phyloP scores from a whole-genome alignment of 441 rosid genomes.

The Flueggea neowawraea region DNA sequence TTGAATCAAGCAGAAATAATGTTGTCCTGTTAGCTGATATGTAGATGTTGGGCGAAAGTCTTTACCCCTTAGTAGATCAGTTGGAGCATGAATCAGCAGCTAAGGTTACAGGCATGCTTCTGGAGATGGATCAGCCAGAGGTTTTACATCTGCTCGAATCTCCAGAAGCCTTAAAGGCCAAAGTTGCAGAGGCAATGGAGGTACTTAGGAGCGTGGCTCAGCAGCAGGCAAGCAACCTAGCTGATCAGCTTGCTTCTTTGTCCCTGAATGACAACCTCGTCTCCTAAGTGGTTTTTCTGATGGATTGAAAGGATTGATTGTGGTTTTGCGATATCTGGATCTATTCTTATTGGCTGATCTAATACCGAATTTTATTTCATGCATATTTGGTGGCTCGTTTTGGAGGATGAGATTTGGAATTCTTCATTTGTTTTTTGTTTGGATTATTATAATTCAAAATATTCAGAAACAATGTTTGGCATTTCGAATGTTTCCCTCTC shows the following conservation, averaged over 20 bases:
- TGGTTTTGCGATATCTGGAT: neutral
- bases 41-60: slow-evolving; percentile 78
- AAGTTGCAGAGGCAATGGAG: slow-evolving; percentile 77
- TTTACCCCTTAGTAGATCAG: slow-evolving; percentile 83
- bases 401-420: too few relatives aligned
- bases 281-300: slow-evolving; percentile 23
- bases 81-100: slow-evolving; percentile 79
- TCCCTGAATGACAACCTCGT: slow-evolving; percentile 56
- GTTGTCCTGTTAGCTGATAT: neutral
- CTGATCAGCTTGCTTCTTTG: slow-evolving; percentile 62
- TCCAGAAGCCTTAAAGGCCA: slow-evolving; percentile 76
- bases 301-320: neutral
- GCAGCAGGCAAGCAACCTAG: slow-evolving; percentile 42
- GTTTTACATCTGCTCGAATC: slow-evolving; percentile 85
- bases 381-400: too few relatives aligned
- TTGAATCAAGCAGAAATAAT: neutral
- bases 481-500: too few relatives aligned
- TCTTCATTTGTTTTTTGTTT: too few relatives aligned
- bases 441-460: too few relatives aligned
- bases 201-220: slow-evolving; percentile 68
- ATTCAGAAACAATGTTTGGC: too few relatives aligned
- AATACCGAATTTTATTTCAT: neutral
- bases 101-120: slow-evolving; percentile 90
- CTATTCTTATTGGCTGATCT: neutral
- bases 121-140: slow-evolving; percentile 96